These are phyloP conservation scores for Dothiorella sarmentorum DNA, from an alignment of 2,329 filamentous ascomycete genomes.

Conservation along the genomic window DNA sequence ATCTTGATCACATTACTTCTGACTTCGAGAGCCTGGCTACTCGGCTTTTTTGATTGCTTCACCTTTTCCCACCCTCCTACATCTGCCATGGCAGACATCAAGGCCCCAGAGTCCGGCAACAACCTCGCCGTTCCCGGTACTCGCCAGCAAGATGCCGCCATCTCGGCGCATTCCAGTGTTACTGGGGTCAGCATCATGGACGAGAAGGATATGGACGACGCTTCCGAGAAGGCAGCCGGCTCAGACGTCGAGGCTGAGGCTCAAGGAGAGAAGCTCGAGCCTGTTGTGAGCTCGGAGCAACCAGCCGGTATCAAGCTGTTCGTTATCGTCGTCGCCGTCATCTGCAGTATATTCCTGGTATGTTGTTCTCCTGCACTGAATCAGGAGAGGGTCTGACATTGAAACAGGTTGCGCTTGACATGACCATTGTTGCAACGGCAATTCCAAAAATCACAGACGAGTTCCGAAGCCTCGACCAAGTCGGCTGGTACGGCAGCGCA, in stretches of 20 bases:
- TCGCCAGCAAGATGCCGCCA: not conserved
- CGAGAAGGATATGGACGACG: not conserved
- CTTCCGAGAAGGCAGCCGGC: not conserved
- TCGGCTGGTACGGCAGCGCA: slow-evolving; percentile 30
- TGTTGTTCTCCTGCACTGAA: not conserved
- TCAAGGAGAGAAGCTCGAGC: slow-evolving; percentile 11
- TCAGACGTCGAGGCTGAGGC: slow-evolving; percentile 9
- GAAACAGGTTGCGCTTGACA: slow-evolving; percentile 17
- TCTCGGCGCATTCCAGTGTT: not conserved
- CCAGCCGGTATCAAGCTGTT: slow-evolving; percentile 26
- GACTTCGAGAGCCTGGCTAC: not conserved
- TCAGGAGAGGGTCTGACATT: not conserved
- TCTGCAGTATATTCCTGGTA: slow-evolving; percentile 29
- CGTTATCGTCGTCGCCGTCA: slow-evolving; percentile 28
- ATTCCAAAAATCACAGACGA: slow-evolving; percentile 30
- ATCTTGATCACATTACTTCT: too few relatives aligned
- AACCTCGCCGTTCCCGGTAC: slow-evolving; percentile 1
- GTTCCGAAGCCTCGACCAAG: slow-evolving; percentile 25
- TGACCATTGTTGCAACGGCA: slow-evolving; percentile 30
- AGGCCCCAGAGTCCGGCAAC: not conserved
- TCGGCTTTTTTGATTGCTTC: not conserved
- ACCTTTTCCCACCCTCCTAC: not conserved
- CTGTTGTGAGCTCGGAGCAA: slow-evolving; percentile 19
- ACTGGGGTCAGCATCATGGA: slow-evolving; percentile 2
- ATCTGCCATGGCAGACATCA: slow-evolving; percentile 3